Evolutionary conservation across 2,329 filamentous ascomycete genomes (phyloP).

Genomic region (Parasarocladium wereldwijsianum): DNA sequence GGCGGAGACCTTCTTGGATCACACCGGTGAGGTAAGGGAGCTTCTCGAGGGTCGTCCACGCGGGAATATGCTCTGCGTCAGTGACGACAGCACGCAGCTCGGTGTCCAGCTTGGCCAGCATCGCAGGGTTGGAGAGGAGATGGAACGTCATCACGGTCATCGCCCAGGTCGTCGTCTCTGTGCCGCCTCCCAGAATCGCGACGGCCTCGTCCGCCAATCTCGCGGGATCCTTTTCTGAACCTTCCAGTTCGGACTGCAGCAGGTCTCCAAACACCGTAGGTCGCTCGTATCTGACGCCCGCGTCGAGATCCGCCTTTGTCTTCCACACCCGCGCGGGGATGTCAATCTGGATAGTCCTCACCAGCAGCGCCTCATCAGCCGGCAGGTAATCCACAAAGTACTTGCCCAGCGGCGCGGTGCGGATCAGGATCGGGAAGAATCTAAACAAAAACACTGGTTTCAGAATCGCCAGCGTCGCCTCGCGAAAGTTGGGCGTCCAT

Average conservation of each 20-base stretch:
- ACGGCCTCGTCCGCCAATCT: slow-evolving; percentile 20
- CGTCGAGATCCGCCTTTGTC: slow-evolving; percentile 6
- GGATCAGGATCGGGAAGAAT: slow-evolving; percentile 6
- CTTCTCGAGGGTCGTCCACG: slow-evolving; percentile 16
- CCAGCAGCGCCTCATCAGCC: slow-evolving; percentile 5
- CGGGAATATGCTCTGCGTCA: slow-evolving; percentile 12
- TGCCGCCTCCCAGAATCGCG: slow-evolving; percentile 18
- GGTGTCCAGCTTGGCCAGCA: slow-evolving; percentile 11
- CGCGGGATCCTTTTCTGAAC: slow-evolving; percentile 16
- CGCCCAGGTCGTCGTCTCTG: slow-evolving; percentile 15
- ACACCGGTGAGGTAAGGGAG: slow-evolving; percentile 22
- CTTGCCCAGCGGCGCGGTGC: slow-evolving; percentile 4
- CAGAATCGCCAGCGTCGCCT: slow-evolving; percentile 14
- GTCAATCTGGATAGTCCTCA: slow-evolving; percentile 7
- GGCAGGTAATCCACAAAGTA: slow-evolving; percentile 7
- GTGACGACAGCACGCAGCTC: slow-evolving; percentile 14
- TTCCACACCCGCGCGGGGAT: slow-evolving; percentile 5
- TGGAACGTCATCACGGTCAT: slow-evolving; percentile 18
- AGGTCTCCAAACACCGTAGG: slow-evolving; percentile 8
- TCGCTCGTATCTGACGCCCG: slow-evolving; percentile 3
- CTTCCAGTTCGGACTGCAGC: slow-evolving; percentile 17
- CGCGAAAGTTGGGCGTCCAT: slow-evolving; percentile 21
- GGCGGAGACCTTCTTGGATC: slow-evolving; percentile 19
- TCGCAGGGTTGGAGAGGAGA: slow-evolving; percentile 16
- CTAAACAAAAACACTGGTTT: slow-evolving; percentile 14